Conservation (phyloP, 1,139 yeast genomes). For the Sugiyamaella castrensis region DNA sequence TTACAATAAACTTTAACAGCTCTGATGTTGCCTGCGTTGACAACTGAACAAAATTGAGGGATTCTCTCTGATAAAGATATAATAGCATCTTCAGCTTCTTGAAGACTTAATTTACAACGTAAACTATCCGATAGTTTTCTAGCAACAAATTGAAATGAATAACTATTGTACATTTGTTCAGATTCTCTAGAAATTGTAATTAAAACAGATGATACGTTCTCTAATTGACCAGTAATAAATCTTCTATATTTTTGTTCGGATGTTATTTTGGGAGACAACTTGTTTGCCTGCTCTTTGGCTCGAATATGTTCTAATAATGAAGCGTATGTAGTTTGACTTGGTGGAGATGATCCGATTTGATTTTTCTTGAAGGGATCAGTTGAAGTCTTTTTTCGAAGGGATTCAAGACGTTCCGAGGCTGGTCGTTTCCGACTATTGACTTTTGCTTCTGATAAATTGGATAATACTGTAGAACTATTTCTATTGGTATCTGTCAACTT, state of each 20-base stretch:
- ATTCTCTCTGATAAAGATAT: conserved; percentile 14
- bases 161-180: conserved; percentile 10
- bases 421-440: conserved; percentile 6
- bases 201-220: conserved; percentile 24
- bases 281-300: conserved; percentile 32
- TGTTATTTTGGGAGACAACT: conserved; percentile 16
- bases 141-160: conserved; percentile 21
- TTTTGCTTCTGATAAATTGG: conserved; percentile 2
- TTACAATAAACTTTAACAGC: conserved; percentile 20
- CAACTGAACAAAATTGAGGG: conserved; percentile 23
- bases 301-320: conserved; percentile 34
- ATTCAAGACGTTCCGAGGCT: conserved; percentile 15
- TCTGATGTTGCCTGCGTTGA: conserved; percentile 18
- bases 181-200: conserved; percentile 17
- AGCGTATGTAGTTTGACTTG: conserved; percentile 17
- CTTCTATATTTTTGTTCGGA: conserved; percentile 17
- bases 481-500: not conserved
- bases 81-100: conserved; percentile 22
- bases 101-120: conserved; percentile 18
- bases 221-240: conserved; percentile 30
- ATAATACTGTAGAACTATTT: not conserved
- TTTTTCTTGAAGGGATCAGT: not conserved
- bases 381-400: conserved; percentile 18
- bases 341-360: not conserved
- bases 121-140: conserved; percentile 23